These are phyloP conservation scores for Tetracladium setigerum DNA, from an alignment of 495 filamentous ascomycete species.

Conservation along the genomic window DNA sequence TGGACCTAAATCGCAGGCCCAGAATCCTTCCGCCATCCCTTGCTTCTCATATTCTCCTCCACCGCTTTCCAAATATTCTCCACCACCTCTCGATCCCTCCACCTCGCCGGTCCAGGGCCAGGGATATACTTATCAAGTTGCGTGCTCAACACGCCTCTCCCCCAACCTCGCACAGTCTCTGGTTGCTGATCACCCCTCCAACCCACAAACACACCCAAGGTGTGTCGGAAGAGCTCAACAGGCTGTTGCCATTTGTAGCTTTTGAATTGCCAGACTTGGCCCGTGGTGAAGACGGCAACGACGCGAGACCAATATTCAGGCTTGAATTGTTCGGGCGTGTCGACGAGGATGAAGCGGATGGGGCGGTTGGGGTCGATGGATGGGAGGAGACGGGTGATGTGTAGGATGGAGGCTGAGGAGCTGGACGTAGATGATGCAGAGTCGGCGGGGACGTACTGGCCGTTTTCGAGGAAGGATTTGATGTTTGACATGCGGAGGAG, in stretches of 20 bases:
- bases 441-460: constrained; percentile 72
- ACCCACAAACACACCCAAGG: constrained; percentile 81
- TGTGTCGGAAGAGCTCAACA: constrained; percentile 79
- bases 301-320: constrained; percentile 96
- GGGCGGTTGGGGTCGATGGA: constrained; percentile 63
- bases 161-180: constrained; percentile 70
- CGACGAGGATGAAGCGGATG: constrained; percentile 90
- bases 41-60: constrained; percentile 78
- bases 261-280: constrained; percentile 98
- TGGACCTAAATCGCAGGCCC: constrained; percentile 27
- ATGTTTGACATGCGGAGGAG: constrained; percentile 97
- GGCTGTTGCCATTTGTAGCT: constrained; percentile 93
- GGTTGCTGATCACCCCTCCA: constrained; percentile 83
- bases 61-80: constrained; percentile 89
- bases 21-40: constrained; percentile 72
- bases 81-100: constrained; percentile 88
- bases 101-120: constrained; percentile 46
- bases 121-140: constrained; percentile 70
- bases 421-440: constrained; percentile 46
- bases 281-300: constrained; percentile 95
- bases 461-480: constrained; percentile 86
- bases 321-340: constrained; percentile 87
- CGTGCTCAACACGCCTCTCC: constrained; percentile 67
- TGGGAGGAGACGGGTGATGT: constrained; percentile 73
- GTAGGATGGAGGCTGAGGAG: constrained; percentile 65